Evolutionary conservation across 2,329 filamentous ascomycete genomes (phyloP).

Genomic region (Geosmithia flava): DNA sequence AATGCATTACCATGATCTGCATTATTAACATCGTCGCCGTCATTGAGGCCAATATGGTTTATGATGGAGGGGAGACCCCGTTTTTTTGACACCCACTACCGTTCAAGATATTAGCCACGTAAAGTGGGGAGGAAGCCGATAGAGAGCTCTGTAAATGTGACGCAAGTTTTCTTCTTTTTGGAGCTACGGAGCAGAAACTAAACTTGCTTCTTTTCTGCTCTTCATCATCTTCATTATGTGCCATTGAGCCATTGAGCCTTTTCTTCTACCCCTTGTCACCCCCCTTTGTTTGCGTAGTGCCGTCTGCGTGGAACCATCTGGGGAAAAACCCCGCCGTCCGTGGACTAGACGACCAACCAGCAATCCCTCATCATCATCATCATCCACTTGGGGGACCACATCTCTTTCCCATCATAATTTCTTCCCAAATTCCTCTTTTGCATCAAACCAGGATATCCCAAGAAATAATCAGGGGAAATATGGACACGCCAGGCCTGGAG

Average conservation of each 20-base stretch:
- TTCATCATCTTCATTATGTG: background rate
- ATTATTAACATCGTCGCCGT: background rate
- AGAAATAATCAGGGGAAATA: background rate
- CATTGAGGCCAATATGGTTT: background rate
- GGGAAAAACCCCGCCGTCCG: background rate
- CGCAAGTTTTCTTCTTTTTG: background rate
- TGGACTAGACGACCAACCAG: background rate
- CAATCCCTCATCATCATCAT: background rate
- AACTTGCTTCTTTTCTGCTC: background rate
- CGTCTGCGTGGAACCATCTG: background rate
- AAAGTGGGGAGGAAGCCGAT: background rate
- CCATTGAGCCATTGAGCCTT: too few relatives aligned
- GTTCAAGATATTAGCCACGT: background rate
- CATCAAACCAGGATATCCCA: background rate
- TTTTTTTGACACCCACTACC: background rate
- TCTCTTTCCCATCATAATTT: background rate
- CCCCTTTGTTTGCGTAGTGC: background rate
- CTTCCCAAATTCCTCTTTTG: background rate
- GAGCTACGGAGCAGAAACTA: background rate
- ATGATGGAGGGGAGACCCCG: background rate
- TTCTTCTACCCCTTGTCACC: background rate
- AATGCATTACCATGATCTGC: background rate
- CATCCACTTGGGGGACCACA: background rate
- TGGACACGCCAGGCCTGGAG: slow-evolving; percentile 14
- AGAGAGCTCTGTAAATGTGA: background rate